Evolutionary conservation across 495 filamentous ascomycete genomes (phyloP), one percentile per base, ranked within the genome.

Genomic region (Viridothelium virens): DNA sequence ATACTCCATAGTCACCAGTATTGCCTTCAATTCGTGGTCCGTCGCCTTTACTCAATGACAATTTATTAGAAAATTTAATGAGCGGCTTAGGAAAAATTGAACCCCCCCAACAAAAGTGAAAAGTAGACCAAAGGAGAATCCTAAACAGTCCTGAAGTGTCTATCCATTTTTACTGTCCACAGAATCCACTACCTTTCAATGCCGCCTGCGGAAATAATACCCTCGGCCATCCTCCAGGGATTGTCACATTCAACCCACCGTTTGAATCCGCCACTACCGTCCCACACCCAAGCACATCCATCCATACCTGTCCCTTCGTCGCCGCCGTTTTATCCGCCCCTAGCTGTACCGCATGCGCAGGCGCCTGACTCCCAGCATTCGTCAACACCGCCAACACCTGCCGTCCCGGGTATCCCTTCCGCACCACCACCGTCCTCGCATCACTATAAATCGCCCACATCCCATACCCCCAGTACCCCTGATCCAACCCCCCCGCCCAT

Each of bases 371-470:
- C 3, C 88, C 88, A 2, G 74, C 68, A 70, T 89, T 90, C 4
- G 83, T 83, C 63, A 85, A 78, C 0, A 89, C 76, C 0, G 82
- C 83, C 64, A 91, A 77, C 61, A 86, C 72, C 68, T 87, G 84
- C 4, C 73, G 72, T 2, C 80, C 81, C 7, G 78, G 71, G 65
- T 56, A 71, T 10, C 88, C 88, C 73, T 90, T 91, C 48, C 85
- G 81, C 77, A 88, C 82, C 25, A 81, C 87, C 18, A 91, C 73
- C 3, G 81, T 85, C 64, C 74, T 76, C 56, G 70, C 70, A 61
- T 87, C 84, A 48, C 79, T 78, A 72, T 85, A 87, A 65, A 86
- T 80, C 0, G 83, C 78, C 37, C 73, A 76, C 39, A 80, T 82
- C 73, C 82, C 72, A 70, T 83, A 86, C 2, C 75, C 78, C 10